Base-by-base conservation (phyloP, 2,329 filamentous ascomycete genomes). In the Cladosporium sphaerospermum region DNA sequence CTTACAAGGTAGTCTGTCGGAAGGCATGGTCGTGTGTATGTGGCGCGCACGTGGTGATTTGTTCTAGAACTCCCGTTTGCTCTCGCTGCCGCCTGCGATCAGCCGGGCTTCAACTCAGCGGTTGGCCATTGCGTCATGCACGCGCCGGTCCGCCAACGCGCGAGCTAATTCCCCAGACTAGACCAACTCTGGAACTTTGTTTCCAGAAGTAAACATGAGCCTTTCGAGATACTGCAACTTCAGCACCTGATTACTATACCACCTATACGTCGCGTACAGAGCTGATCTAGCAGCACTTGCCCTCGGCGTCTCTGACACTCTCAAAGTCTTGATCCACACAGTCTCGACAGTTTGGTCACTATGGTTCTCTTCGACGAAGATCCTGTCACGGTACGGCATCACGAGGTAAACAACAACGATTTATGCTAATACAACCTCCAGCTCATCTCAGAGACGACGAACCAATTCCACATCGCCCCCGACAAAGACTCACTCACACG, bases 361-460 rank as follows among this genome's bases (percentile, higher is more conserved):
- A 89, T 73, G 59, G 96, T 97, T 87, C 80, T 96, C 69, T 88
- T 97, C 73, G 89, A 95, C 73, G 91, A 96, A 75, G 88, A 93
- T 70, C 92, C 91, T 60, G 88, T 88, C 42, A 86, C 85, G 42
- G 89, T 95, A 82, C 56, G 81, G 39, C 16, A 9, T n/a, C 11
- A 44, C 11, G 19, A 19, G 14, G 13, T 19, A 14, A 47, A 16
- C 14, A 41, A 13, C 41, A n/a, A 10, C 7, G 14, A 9, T 18
- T 19, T 23, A 16, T 52, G 18, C 19, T 53, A 39, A 56, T 45
- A 47, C 47, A 42, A 54, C 59, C 44, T 57, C 54, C 37, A 41
- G 39, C 86, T 96, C 67, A 95, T 99, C 74, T 81, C 85, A 67
- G 87, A 95, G 74, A 96, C 91, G 40, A 86, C 95, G 65, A 80